A percentile compares a stretch with the other conserved stretches of the same genome.
Evolutionary conservation across 495 filamentous ascomycete genomes (phyloP).

Genomic region (Penicillium robsamsonii): DNA sequence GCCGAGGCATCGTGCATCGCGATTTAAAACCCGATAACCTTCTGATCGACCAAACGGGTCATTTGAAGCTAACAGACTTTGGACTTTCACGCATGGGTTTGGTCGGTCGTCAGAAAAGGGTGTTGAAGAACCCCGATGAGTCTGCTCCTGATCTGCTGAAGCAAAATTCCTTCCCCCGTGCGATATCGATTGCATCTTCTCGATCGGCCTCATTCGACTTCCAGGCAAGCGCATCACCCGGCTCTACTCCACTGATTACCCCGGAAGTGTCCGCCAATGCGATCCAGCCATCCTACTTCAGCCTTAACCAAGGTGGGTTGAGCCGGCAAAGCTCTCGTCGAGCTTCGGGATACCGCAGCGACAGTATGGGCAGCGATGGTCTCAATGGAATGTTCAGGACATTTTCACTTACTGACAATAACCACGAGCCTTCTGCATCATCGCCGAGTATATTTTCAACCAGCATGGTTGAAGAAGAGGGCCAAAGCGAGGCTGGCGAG

Average conservation of each 20-base stretch:
- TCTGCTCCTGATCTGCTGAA: conserved; percentile 87
- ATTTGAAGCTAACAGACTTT: conserved; percentile 96
- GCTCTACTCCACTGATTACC: conserved; percentile 81
- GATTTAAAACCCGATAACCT: conserved; percentile 98
- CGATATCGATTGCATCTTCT: conserved; percentile 83
- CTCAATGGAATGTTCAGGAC: conserved; percentile 79
- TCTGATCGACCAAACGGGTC: conserved; percentile 93
- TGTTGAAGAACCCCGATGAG: conserved; percentile 76
- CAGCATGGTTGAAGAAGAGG: conserved; percentile 67
- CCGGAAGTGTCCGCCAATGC: conserved; percentile 67
- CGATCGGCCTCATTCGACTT: conserved; percentile 95
- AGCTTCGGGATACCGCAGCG: conserved; percentile 84
- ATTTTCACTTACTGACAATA: conserved; percentile 72
- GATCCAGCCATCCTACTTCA: conserved; percentile 92
- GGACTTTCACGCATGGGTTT: conserved; percentile 96
- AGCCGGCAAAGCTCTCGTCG: conserved; percentile 73
- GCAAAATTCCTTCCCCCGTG: conserved; percentile 83
- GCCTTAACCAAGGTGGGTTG: conserved; percentile 62
- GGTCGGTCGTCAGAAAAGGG: conserved; percentile 91
- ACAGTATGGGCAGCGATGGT: conserved; percentile 84
- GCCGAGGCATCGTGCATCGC: conserved; percentile 89
- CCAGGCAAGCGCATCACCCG: conserved; percentile 73
- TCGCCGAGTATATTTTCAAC: conserved; percentile 40
- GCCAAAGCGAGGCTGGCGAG: conserved; percentile 59
- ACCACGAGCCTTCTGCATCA: conserved; percentile 29